phyloP scores from a whole-genome alignment of 2,329 filamentous ascomycete genomes.

The Xylariaceae sp. region DNA sequence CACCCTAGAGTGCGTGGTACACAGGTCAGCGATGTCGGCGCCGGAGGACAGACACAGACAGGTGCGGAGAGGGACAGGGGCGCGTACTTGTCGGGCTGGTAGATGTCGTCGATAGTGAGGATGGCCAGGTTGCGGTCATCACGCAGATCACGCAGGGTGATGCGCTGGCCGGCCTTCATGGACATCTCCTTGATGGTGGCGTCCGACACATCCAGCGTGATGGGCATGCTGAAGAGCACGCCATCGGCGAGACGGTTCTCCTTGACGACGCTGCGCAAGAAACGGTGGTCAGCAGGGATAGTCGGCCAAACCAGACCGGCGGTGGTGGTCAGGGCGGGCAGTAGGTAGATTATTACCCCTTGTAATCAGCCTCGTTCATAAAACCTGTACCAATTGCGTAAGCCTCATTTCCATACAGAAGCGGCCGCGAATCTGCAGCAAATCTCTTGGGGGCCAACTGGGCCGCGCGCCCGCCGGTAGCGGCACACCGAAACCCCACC shows the following conservation, averaged over 20 bases:
- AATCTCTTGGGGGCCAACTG: no score
- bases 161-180: slow-evolving; percentile 70
- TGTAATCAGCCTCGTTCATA: slow-evolving; percentile 95
- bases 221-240: slow-evolving; percentile 92
- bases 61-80: slow-evolving; percentile 17
- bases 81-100: slow-evolving; percentile 86
- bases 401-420: slow-evolving; percentile 14
- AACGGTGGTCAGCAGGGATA: no score
- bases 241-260: slow-evolving; percentile 81
- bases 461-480: no score
- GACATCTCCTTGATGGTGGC: slow-evolving; percentile 65
- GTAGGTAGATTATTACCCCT: slow-evolving; percentile 60
- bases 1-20: slow-evolving; percentile 42
- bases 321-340: background rate
- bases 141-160: slow-evolving; percentile 89
- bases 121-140: slow-evolving; percentile 96
- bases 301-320: no score
- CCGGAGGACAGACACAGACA: slow-evolving; percentile 34
- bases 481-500: slow-evolving; percentile 1
- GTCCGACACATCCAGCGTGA: slow-evolving; percentile 80
- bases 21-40: slow-evolving; percentile 39
- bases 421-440: no score
- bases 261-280: slow-evolving; percentile 72
- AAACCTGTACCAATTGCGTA: slow-evolving; percentile 57
- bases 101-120: slow-evolving; percentile 90